Percentiles rank a stretch among this genome's conserved stretches.
Conservation (phyloP, 2,329 filamentous ascomycete species). For the Cylindrodendrum hubeiense region DNA sequence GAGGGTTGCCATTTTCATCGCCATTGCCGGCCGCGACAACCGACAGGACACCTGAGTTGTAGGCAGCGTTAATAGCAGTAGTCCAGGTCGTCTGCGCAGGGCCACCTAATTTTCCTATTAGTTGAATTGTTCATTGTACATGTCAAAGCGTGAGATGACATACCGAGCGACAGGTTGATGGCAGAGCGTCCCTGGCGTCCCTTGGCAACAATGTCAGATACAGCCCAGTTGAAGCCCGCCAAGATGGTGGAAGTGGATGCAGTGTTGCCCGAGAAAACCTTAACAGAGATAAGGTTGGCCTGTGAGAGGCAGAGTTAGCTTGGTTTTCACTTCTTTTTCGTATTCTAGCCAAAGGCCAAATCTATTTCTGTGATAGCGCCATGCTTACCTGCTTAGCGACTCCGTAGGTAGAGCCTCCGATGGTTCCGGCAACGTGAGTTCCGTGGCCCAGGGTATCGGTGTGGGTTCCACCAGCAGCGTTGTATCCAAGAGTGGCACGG, state of each 20-base stretch:
- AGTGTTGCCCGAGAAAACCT: slow-evolving; percentile 32
- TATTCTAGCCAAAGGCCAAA: background rate
- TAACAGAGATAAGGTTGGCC: slow-evolving; percentile 50
- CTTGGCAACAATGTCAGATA: slow-evolving; percentile 50
- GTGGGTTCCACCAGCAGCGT: slow-evolving; percentile 50
- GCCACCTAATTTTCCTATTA: slow-evolving; percentile 43
- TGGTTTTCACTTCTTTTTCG: background rate
- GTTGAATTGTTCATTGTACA: background rate
- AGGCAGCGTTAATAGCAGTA: slow-evolving; percentile 55
- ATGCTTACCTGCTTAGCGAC: slow-evolving; percentile 54
- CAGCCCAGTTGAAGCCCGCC: slow-evolving; percentile 56
- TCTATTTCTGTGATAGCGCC: too few species aligned
- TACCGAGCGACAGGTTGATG: slow-evolving; percentile 59
- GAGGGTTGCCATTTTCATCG: slow-evolving; percentile 39
- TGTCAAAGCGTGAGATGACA: background rate
- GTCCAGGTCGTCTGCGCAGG: slow-evolving; percentile 51
- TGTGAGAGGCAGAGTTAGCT: background rate
- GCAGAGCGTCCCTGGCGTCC: slow-evolving; percentile 47
- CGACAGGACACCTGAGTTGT: slow-evolving; percentile 55
- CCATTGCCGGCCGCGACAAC: slow-evolving; percentile 62
- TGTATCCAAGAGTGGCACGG: slow-evolving; percentile 55
- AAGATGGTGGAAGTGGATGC: slow-evolving; percentile 50
- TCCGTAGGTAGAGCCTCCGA: slow-evolving; percentile 55
- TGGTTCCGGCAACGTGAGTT: slow-evolving; percentile 57
- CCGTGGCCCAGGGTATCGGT: slow-evolving; percentile 55